Conservation (phyloP, 495 filamentous ascomycete genomes). For the Bombardia bombarda region DNA sequence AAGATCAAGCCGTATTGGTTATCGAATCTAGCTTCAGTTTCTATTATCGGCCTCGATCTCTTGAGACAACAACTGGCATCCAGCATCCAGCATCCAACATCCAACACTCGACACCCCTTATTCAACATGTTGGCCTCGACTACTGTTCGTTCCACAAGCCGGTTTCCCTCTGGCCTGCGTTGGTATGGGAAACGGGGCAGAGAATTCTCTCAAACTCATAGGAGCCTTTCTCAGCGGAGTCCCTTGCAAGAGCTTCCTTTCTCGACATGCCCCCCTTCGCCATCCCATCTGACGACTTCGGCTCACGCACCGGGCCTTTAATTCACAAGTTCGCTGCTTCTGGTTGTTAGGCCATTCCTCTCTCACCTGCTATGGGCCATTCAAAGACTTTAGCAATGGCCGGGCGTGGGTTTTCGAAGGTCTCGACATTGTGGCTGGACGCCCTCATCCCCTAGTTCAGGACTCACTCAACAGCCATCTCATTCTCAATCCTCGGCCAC, state of each 20-base stretch:
- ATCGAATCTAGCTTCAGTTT: neutral
- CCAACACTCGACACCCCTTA: no score
- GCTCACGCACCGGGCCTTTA: slow-evolving; percentile 5
- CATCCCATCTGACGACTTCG: slow-evolving; percentile 9
- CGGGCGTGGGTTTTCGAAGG: no score
- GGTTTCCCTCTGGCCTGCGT: slow-evolving; percentile 10
- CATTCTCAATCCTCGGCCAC: no score
- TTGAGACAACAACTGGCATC: neutral
- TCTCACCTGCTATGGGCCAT: no score
- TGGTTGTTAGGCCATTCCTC: no score
- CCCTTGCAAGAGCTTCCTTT: slow-evolving; percentile 4
- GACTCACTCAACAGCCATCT: no score
- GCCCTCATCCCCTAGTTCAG: no score
- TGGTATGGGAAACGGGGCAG: slow-evolving; percentile 21
- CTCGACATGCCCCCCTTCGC: slow-evolving; percentile 4
- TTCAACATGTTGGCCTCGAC: slow-evolving; percentile 11
- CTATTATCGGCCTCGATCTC: neutral
- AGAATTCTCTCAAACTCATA: slow-evolving; percentile 12
- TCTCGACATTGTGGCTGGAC: no score
- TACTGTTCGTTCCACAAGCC: slow-evolving; percentile 20
- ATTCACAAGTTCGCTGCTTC: no score
- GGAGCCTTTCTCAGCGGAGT: slow-evolving; percentile 9
- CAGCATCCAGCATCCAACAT: no score
- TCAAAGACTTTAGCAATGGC: no score
- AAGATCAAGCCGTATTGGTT: neutral